Conservation (phyloP, 2,329 filamentous ascomycete genomes). For the Magnaporthiopsis incrustans region DNA sequence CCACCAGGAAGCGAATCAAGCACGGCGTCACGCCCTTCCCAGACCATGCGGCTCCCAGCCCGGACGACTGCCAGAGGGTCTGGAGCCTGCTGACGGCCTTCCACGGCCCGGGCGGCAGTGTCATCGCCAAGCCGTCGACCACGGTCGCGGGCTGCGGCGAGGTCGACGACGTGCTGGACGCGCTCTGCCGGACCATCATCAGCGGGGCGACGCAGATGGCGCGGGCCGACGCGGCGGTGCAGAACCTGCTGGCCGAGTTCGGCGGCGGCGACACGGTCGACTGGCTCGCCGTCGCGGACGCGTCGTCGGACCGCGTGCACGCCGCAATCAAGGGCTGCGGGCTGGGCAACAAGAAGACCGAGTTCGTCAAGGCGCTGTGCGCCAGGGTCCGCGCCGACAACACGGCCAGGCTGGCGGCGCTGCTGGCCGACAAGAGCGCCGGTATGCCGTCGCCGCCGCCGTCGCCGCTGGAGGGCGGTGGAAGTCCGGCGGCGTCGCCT, state of each 20-base stretch:
- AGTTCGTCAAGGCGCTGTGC: constrained; percentile 49
- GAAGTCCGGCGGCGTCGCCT: not conserved
- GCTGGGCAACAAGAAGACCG: constrained; percentile 63
- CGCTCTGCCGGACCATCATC: constrained; percentile 42
- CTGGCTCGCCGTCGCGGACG: constrained; percentile 33
- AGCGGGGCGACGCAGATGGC: constrained; percentile 41
- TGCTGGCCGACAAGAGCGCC: not conserved
- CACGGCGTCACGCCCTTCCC: constrained; percentile 3
- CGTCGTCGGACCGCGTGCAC: constrained; percentile 31
- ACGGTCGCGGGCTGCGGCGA: constrained; percentile 48
- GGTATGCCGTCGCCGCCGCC: not conserved
- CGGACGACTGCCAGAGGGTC: not conserved
- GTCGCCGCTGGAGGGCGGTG: not conserved
- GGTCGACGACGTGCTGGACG: constrained; percentile 42
- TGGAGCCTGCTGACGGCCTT: not conserved
- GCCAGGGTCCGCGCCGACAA: not conserved
- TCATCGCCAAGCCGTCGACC: not conserved
- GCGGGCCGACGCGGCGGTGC: constrained; percentile 41
- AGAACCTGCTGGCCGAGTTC: constrained; percentile 39
- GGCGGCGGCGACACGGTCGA: constrained; percentile 32
- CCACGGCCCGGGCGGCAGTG: not conserved
- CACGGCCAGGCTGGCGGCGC: not conserved
- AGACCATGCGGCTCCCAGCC: not conserved
- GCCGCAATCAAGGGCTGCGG: constrained; percentile 65
- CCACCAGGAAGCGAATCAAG: constrained; percentile 4